A percentile compares a stretch with the other conserved stretches of the same genome.
Evolutionary conservation across 1,284 basidiomycete species (phyloP).

Genomic region (Tilletiaria anomala): DNA sequence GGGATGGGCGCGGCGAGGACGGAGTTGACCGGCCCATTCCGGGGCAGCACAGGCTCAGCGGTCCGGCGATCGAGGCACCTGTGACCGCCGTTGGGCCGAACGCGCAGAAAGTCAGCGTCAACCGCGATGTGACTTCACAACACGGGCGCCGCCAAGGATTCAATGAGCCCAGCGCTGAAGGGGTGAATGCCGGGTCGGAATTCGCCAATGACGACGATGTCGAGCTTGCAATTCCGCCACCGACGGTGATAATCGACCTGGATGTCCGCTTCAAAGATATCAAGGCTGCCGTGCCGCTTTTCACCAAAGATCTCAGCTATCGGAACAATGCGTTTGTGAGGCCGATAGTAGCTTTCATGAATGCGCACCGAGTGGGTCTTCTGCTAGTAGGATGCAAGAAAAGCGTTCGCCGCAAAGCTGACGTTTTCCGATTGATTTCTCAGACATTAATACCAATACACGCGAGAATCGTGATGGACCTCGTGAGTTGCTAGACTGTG

Average conservation of each 20-base stretch:
- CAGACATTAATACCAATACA: constrained; percentile 30
- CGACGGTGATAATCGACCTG: constrained; percentile 63
- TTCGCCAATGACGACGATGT: background rate
- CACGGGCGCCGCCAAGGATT: too few relatives aligned
- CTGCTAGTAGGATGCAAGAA: background rate
- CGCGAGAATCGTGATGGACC: constrained; percentile 35
- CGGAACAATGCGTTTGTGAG: constrained; percentile 86
- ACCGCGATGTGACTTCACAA: too few relatives aligned
- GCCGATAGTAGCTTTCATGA: constrained; percentile 93
- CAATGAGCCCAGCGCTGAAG: too few relatives aligned
- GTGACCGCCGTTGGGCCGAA: constrained; percentile 34
- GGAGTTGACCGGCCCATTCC: constrained; percentile 48
- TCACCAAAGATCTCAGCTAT: constrained; percentile 52
- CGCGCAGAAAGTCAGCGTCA: too few relatives aligned
- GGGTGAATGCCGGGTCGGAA: constrained; percentile 11
- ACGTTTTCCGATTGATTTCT: background rate
- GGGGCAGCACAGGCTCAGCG: constrained; percentile 70
- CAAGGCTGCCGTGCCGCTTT: constrained; percentile 74
- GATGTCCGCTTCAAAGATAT: constrained; percentile 89
- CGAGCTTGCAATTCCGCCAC: constrained; percentile 7
- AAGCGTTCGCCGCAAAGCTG: background rate
- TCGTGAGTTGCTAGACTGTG: constrained; percentile 25
- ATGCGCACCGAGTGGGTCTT: constrained; percentile 25
- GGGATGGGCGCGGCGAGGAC: constrained; percentile 9
- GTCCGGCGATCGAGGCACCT: constrained; percentile 69